Percentiles rank a stretch among this genome's conserved stretches.
Evolutionary conservation across 2,329 filamentous ascomycete species (phyloP).

Genomic region (Trichothecium sympodiale): DNA sequence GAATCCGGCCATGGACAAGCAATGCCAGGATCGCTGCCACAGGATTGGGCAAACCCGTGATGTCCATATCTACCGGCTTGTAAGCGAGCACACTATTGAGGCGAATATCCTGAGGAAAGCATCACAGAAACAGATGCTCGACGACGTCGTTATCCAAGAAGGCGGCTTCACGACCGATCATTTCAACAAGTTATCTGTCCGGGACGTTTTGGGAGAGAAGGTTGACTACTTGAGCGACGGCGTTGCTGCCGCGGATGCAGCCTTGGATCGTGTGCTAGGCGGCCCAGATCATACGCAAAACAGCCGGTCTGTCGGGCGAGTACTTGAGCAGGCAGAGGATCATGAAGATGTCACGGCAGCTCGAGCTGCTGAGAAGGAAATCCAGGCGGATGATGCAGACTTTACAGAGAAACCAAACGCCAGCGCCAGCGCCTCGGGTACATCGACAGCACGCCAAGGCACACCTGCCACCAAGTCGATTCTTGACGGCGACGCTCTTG

Average conservation of each 20-base stretch:
- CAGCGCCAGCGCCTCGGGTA: conserved; percentile 29
- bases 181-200: conserved; percentile 68
- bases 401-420: conserved; percentile 54
- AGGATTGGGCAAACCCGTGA: conserved; percentile 96
- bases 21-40: conserved; percentile 95
- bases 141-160: conserved; percentile 97
- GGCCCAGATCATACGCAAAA: conserved; percentile 40
- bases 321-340: conserved; percentile 84
- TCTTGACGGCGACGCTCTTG: conserved; percentile 17
- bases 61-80: conserved; percentile 92
- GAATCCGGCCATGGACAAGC: conserved; percentile 99
- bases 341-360: conserved; percentile 84
- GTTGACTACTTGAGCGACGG: conserved; percentile 35
- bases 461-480: conserved; percentile 32
- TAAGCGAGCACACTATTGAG: conserved; percentile 91
- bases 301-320: conserved; percentile 51
- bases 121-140: conserved; percentile 93
- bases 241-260: conserved; percentile 64
- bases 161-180: conserved; percentile 97
- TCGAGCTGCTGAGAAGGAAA: conserved; percentile 77
- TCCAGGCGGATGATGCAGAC: conserved; percentile 75
- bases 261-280: conserved; percentile 78
- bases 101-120: conserved; percentile 95
- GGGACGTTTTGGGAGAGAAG: conserved; percentile 55
- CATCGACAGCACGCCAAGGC: conserved; percentile 38